phyloP scores from a whole-genome alignment of 2,329 filamentous ascomycete species.

The Colletotrichum orbiculare region DNA sequence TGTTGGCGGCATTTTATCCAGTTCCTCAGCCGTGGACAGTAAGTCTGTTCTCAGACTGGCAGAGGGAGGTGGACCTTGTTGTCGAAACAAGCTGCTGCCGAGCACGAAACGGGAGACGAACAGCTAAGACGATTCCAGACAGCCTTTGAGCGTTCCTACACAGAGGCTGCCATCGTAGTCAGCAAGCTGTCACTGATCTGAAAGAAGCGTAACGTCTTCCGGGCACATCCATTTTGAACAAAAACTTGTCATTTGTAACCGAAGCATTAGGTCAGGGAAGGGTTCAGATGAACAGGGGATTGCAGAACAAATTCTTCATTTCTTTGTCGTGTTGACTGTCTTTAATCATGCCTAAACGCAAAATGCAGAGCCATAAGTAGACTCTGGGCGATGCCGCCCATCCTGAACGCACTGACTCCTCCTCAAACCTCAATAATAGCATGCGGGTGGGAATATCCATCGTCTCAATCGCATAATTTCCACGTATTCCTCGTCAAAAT shows the following conservation, averaged over 20 bases:
- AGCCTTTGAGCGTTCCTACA: no score
- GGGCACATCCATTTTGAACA: no score
- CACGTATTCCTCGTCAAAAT: slow-evolving; percentile 36
- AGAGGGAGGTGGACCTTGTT: background rate
- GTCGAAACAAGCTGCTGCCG: no score
- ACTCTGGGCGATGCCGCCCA: slow-evolving; percentile 23
- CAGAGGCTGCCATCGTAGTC: no score
- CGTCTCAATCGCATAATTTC: slow-evolving; percentile 34
- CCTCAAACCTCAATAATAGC: slow-evolving; percentile 32
- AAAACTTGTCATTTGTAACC: background rate
- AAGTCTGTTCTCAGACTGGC: no score
- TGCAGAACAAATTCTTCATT: slow-evolving; percentile 32
- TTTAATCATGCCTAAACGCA: slow-evolving; percentile 34
- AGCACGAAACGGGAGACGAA: no score
- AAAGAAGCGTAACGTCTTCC: no score
- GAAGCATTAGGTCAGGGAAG: background rate
- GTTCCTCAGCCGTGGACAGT: no score
- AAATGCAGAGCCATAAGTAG: slow-evolving; percentile 29
- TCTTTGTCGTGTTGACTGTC: slow-evolving; percentile 32
- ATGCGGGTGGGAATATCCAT: slow-evolving; percentile 37
- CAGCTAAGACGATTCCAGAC: no score
- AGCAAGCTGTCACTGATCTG: no score
- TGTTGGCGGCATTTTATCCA: background rate
- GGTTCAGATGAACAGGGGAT: background rate
- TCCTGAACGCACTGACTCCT: slow-evolving; percentile 32